Base-by-base conservation (phyloP, 108 stramenopile genomes). In the Conticribra guillardii region DNA sequence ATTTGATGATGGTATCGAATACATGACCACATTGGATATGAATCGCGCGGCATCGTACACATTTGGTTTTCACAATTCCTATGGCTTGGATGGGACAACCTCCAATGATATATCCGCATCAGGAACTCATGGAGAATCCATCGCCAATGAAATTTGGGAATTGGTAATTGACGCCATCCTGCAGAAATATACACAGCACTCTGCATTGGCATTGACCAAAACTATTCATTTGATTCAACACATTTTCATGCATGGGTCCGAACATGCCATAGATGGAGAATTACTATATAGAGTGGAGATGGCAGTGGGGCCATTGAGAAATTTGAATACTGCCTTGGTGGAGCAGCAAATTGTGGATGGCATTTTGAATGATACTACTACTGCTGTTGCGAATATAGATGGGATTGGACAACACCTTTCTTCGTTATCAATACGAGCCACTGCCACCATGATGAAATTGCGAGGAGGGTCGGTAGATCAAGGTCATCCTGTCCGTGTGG, bases 11-110 rank as follows among this genome's bases (percentile, higher is more conserved):
- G 48, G 31, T 2, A 21, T 66, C 9, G 57, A 71, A 11, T 79
- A 79, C 57, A 51, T 79, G 69, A 64, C 44, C 46, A 79, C 77
- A 2, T 34, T 79, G 0, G 69, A 79, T 31, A 79, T 79, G 77
- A 79, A 79, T 33, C 77, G 77, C 30, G 77, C 77, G 23, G 77
- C 77, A 31, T 71, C 69, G 0, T 79, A 48, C 41, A 79, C 77
- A 0, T 79, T 60, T 44, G 77, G 77, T 0, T 67, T 71, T 58
- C 57, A 57, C n/a, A 58, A 60, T 60, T 52, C 31, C 41, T 34
- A 52, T 33, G 56, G 64, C 23, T 24, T 8, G 17, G 26, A 70
- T 59, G 63, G 45, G 0, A 78, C 68, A 14, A 55, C 61, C 1
- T 11, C 28, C 18, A 57, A 57, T 49, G 44, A 34, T 37, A 7